Evolutionary conservation across 2,329 filamentous ascomycete genomes (phyloP).

Genomic region (Cercospora zeina): DNA sequence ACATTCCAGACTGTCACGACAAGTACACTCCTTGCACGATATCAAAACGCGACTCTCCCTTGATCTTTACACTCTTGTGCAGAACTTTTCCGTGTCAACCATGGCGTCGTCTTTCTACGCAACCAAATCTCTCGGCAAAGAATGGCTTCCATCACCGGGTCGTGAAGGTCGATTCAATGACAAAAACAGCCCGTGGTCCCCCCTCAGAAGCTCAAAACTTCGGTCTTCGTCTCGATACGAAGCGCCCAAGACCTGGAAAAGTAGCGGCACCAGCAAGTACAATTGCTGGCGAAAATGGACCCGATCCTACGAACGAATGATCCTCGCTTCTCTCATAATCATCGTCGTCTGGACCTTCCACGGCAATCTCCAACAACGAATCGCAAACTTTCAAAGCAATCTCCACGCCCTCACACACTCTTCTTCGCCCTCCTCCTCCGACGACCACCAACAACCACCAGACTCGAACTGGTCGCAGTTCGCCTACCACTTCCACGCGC

Average conservation of each 20-base stretch:
- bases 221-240: background rate
- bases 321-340: slow-evolving; percentile 7
- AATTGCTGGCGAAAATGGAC: slow-evolving; percentile 11
- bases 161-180: background rate
- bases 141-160: slow-evolving; percentile 18
- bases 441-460: background rate
- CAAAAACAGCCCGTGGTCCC: slow-evolving; percentile 7
- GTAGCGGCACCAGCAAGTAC: background rate
- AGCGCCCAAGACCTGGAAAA: background rate
- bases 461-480: slow-evolving; percentile 33
- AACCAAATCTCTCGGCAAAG: slow-evolving; percentile 21
- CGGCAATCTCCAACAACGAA: slow-evolving; percentile 7
- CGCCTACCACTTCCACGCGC: slow-evolving; percentile 50
- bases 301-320: slow-evolving; percentile 12
- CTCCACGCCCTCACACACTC: background rate
- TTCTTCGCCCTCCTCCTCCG: background rate
- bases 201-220: slow-evolving; percentile 8
- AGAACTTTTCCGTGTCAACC: background rate
- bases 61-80: background rate
- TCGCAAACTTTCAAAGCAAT: slow-evolving; percentile 2
- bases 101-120: slow-evolving; percentile 20
- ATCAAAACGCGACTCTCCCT: background rate
- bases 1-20: background rate
- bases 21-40: background rate
- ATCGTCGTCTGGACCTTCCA: slow-evolving; percentile 6